These are phyloP conservation scores for Magnusiomyces tetraspermus DNA, from an alignment of 1,139 yeast genomes.

Conservation along the genomic window DNA sequence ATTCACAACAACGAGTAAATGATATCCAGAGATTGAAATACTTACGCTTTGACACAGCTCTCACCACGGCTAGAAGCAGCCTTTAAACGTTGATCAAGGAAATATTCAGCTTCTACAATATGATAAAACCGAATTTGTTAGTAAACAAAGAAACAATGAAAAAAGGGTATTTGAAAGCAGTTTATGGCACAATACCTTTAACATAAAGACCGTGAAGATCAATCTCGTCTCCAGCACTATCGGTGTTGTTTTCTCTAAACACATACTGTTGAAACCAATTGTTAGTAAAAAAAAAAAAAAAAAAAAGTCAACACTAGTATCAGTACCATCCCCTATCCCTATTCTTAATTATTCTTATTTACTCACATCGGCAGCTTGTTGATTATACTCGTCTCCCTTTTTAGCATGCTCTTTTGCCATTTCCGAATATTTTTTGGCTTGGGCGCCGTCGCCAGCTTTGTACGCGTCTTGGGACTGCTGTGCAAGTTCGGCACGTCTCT, in stretches of 20 bases:
- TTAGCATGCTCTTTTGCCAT: slow-evolving; percentile 50
- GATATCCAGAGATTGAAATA: background rate
- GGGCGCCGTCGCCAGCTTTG: slow-evolving; percentile 57
- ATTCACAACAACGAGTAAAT: too few species aligned
- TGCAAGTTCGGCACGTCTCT: slow-evolving; percentile 47
- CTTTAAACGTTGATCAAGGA: slow-evolving; percentile 63
- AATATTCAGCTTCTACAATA: slow-evolving; percentile 61
- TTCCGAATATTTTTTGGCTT: slow-evolving; percentile 65
- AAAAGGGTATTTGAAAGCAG: background rate
- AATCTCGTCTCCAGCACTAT: slow-evolving; percentile 73
- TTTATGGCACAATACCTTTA: slow-evolving; percentile 29
- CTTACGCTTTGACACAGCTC: slow-evolving; percentile 34
- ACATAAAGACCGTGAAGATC: slow-evolving; percentile 89
- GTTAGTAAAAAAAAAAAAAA: too few species aligned
- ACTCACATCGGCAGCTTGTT: slow-evolving; percentile 61
- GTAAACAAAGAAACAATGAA: background rate
- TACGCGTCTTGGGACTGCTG: slow-evolving; percentile 70
- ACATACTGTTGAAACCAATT: too few species aligned
- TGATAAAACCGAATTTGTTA: background rate
- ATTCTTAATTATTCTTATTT: background rate
- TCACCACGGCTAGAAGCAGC: slow-evolving; percentile 57
- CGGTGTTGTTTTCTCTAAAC: slow-evolving; percentile 78
- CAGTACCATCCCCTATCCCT: too few species aligned
- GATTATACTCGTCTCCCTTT: slow-evolving; percentile 61
- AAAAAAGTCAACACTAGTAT: background rate